These are phyloP conservation scores for Populus hybrid DNA, from an alignment of 441 rosid species.

Conservation along the genomic window DNA sequence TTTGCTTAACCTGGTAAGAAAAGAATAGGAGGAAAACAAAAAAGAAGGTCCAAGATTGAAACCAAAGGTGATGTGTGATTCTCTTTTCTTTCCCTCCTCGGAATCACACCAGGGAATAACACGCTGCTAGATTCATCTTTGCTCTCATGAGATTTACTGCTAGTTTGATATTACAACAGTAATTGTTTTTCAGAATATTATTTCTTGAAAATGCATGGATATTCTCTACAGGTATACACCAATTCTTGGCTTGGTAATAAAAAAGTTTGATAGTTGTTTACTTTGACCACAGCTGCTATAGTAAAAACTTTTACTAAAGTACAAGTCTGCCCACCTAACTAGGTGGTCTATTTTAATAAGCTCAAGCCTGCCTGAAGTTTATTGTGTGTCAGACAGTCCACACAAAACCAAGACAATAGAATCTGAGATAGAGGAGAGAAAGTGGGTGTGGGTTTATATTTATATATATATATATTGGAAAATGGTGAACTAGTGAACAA, in stretches of 20 bases:
- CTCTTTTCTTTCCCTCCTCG: background rate
- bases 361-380: conserved; percentile 38
- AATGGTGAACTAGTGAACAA: conserved; percentile 32
- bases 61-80: conserved; percentile 2
- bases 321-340: conserved; percentile 21
- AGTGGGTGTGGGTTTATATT: conserved; percentile 8
- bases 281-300: conserved; percentile 28
- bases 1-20: background rate
- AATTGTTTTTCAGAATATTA: no score
- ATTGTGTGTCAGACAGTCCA: conserved; percentile 21
- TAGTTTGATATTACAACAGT: no score
- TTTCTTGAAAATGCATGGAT: no score
- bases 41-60: background rate
- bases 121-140: background rate
- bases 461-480: conserved; percentile 19
- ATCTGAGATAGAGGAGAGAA: conserved; percentile 21
- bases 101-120: conserved; percentile 16
- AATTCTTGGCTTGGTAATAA: background rate
- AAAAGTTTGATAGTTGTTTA: background rate
- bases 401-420: conserved; percentile 33
- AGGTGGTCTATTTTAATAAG: conserved; percentile 39
- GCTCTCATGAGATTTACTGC: background rate
- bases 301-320: conserved; percentile 22
- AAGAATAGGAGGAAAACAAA: background rate
- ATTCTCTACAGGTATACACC: no score